Base-by-base conservation (phyloP, 106 monocot genomes). In the Triglochin maritima region DNA sequence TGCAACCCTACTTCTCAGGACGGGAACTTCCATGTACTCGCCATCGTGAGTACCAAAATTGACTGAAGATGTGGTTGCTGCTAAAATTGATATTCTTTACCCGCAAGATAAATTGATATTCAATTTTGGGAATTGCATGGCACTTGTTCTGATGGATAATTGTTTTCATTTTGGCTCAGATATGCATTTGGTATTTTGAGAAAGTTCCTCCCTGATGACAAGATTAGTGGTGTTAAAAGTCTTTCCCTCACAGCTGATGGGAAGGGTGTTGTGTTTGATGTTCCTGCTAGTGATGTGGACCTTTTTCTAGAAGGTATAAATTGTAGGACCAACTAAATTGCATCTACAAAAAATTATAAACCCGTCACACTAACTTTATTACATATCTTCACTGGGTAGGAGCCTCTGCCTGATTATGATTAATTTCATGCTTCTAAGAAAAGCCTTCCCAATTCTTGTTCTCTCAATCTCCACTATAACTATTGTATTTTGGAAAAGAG, bases 261-360 rank as follows among this genome's bases (percentile, higher is more conserved):
- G 61, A 84, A 62, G 67, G 86, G 88, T 69, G 96, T 84, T 5
- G 88, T 98, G 7, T 98, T 98, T 80, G 96, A 98, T 82, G 96
- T 98, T 17, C 88, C 96, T 62, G 62, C 80, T 66, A 84, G 77
- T 69, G 96, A 98, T 17, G 75, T 82, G 47, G 64, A 79, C 5
- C 50, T 65, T 14, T 98, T 84, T 57, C 7, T 88, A 65, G 78
- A 88, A 83, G 91, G 95, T 96, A 88, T 42, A 42, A 29, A 29
- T 29, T 29, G 29, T 29, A 29, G 29, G 29, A 29, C 29, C 29
- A 29, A 29, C 29, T 29, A 29, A 29, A 29, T 29, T 29, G 1
- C 29, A 29, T 29, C 29, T 29, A 29, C 29, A 29, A 29, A 29
- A 29, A 29, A 29, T 29, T 29, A 29, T 29, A 29, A 29, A 0